Evolutionary conservation across 2,329 filamentous ascomycete species (phyloP).

Genomic region (Lecanicillium sp.): DNA sequence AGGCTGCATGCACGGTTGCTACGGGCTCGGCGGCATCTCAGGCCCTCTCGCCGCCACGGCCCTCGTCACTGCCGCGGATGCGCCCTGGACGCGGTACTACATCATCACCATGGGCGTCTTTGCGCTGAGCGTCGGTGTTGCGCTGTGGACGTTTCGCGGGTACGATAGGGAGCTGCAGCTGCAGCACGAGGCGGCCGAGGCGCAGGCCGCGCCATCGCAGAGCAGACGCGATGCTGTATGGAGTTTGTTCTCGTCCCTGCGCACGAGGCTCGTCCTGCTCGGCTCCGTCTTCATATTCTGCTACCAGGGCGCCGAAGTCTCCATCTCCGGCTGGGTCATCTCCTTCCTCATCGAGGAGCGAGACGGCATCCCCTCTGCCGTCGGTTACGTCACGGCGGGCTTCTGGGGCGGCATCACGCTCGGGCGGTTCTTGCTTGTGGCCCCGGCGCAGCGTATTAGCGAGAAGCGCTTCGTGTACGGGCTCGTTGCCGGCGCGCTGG

Average conservation of each 20-base stretch:
- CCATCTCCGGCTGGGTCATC: conserved; percentile 80
- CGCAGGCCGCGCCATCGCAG: conserved; percentile 19
- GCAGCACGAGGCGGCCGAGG: conserved; percentile 30
- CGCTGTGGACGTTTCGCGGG: conserved; percentile 61
- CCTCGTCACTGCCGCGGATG: conserved; percentile 53
- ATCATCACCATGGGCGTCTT: conserved; percentile 56
- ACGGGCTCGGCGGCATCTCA: conserved; percentile 58
- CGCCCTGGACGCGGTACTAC: conserved; percentile 69
- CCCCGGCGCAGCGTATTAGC: conserved; percentile 59
- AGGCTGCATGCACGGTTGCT: conserved; percentile 61
- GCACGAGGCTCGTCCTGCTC: conserved; percentile 58
- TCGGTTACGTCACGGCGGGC: conserved; percentile 73
- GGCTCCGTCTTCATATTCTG: conserved; percentile 78
- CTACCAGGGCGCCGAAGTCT: conserved; percentile 81
- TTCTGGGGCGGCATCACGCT: conserved; percentile 71
- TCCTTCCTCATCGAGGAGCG: conserved; percentile 73
- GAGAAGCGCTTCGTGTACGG: conserved; percentile 64
- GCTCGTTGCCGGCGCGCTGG: conserved; percentile 53
- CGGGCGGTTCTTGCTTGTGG: conserved; percentile 65
- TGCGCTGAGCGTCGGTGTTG: conserved; percentile 49
- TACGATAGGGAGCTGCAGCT: conserved; percentile 55
- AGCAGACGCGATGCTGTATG: conserved; percentile 25
- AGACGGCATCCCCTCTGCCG: conserved; percentile 59
- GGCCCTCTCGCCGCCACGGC: conserved; percentile 71
- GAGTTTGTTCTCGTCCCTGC: conserved; percentile 43